Percentiles rank a stretch among this genome's conserved stretches.
Evolutionary conservation across 352 stramenopile species (phyloP).

Genomic region (Sclerospora graminicola): DNA sequence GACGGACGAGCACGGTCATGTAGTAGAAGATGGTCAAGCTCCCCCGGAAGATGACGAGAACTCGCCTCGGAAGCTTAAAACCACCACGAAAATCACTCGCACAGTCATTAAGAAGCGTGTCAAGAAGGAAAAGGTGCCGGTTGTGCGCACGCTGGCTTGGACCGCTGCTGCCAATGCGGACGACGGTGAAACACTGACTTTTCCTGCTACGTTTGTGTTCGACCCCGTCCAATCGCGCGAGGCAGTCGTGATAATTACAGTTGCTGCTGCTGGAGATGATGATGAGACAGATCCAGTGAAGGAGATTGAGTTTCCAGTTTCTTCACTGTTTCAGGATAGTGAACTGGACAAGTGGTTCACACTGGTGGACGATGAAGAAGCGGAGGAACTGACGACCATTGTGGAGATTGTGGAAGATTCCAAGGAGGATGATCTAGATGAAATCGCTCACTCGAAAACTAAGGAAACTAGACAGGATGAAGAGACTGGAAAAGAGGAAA

Average conservation of each 20-base stretch:
- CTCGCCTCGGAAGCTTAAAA: conserved; percentile 38
- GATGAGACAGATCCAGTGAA: conserved; percentile 49
- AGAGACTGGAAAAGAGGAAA: conserved; percentile 2
- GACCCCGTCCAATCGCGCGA: conserved; percentile 78
- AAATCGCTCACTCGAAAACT: conserved; percentile 4
- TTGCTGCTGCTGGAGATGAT: conserved; percentile 34
- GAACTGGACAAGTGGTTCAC: conserved; percentile 63
- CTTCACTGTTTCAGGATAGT: conserved; percentile 56
- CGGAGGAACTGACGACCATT: conserved; percentile 24
- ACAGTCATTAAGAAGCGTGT: conserved; percentile 46
- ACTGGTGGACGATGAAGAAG: conserved; percentile 36
- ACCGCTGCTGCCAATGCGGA: conserved; percentile 7
- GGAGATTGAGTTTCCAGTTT: conserved; percentile 70
- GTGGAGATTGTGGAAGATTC: conserved; percentile 20
- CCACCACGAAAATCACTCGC: conserved; percentile 45
- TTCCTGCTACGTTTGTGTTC: conserved; percentile 70
- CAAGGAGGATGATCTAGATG: conserved; percentile 10
- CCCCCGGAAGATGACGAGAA: conserved; percentile 24
- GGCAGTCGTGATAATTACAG: conserved; percentile 60
- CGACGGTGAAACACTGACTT: conserved; percentile 12
- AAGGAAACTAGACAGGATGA: conserved; percentile 12
- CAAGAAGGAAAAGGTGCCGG: conserved; percentile 39
- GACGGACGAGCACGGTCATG: conserved; percentile 32
- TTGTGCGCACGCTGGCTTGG: conserved; percentile 30
- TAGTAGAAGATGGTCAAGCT: conserved; percentile 31